These are phyloP conservation scores for Penicillium sp. DNA, from an alignment of 2,329 filamentous ascomycete genomes.

Conservation along the genomic window DNA sequence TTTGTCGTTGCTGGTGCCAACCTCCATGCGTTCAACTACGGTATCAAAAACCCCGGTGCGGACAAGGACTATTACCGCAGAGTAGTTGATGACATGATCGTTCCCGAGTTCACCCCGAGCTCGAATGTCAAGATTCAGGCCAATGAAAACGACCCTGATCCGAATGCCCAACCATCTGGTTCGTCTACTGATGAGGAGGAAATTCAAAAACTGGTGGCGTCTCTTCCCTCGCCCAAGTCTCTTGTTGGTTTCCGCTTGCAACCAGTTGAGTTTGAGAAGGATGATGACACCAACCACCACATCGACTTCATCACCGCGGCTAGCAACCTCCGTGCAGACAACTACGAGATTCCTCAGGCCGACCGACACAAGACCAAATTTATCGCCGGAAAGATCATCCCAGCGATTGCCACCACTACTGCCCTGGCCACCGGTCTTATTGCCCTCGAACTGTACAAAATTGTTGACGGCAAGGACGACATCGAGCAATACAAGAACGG, in stretches of 20 bases:
- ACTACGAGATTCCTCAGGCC: constrained; percentile 93
- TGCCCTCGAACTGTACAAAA: constrained; percentile 90
- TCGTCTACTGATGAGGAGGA: constrained; percentile 72
- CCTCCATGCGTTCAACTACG: constrained; percentile 96
- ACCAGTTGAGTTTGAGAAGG: constrained; percentile 97
- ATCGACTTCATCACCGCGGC: constrained; percentile 99
- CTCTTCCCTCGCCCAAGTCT: constrained; percentile 74
- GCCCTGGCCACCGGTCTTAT: constrained; percentile 93
- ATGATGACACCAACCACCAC: constrained; percentile 95
- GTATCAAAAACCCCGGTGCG: constrained; percentile 79
- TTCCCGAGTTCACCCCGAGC: constrained; percentile 91
- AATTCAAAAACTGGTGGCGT: constrained; percentile 67
- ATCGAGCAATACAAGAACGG: constrained; percentile 99
- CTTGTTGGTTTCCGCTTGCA: constrained; percentile 85
- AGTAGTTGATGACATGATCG: constrained; percentile 86
- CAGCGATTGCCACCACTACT: constrained; percentile 95
- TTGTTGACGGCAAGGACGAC: constrained; percentile 92
- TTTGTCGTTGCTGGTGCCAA: constrained; percentile 89
- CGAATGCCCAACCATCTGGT: constrained; percentile 64
- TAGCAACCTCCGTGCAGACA: constrained; percentile 93
- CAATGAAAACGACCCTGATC: constrained; percentile 91
- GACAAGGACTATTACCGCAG: constrained; percentile 71
- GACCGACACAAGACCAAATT: constrained; percentile 99
- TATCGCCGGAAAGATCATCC: constrained; percentile 99
- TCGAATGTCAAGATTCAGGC: constrained; percentile 94